Base-by-base conservation (phyloP, 768 basidiomycete genomes). In the Leccinum incarnatum region DNA sequence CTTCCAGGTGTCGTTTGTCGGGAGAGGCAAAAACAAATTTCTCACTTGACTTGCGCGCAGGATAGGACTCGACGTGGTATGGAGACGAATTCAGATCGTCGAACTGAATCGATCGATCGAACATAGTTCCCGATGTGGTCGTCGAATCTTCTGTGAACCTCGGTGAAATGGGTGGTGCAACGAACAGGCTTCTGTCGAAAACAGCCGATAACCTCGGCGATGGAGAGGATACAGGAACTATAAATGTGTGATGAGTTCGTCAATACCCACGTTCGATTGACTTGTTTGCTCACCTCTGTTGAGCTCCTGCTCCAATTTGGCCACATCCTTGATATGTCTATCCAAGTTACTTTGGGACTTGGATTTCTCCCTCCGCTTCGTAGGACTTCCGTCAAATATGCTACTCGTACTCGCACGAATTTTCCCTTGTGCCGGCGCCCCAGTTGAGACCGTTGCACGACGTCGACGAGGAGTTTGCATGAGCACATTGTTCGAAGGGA, bases 381-480 rank as follows among this genome's bases (percentile, higher is more conserved):
- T 84, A 14, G 86, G 86, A 21, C 84, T 85, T 19, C 75, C 70
- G 23, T 79, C 79, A 14, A 77, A 65, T 17, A 79, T 73, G 12
- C 69, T 65, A 34, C 57, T 64, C 51, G 67, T 57, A 50, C 61
- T 61, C 36, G 67, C 30, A 32, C 30, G 30, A 32, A 32, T 42
- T 48, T 14, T 53, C 46, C 65, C 67, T 37, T 74, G 75, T 57
- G 81, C 77, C 0, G 87, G 88, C 0, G 88, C 86, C 27, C 79
- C 76, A 27, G 84, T 83, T 17, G 87, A 83, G 59, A 91, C 83
- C 1, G 90, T 91, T 27, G 87, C 88, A 10, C 89, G 75, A 23
- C 80, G 76, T 29, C 71, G 73, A 19, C 69, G 69, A 2, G 77
- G 77, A 6, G 75, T 79, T 55, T 67, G 70, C 37, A 67, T 67